A percentile compares a stretch with the other conserved stretches of the same genome.
Conservation (phyloP, 495 filamentous ascomycete genomes). For the Penicillium paradoxum region DNA sequence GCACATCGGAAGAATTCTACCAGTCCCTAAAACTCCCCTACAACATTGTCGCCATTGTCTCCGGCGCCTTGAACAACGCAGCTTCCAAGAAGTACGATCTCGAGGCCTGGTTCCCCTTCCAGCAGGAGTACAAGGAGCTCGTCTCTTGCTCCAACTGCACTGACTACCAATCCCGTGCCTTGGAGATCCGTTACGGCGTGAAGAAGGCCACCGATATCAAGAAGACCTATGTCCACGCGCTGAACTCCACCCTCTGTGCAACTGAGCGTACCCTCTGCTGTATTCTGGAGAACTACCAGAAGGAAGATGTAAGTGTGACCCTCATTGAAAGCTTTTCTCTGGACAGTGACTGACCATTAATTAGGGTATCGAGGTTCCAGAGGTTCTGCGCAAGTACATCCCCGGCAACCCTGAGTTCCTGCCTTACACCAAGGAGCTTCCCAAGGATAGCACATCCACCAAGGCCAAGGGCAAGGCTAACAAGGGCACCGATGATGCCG, state of each 20-base stretch:
- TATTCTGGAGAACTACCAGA: conserved; percentile 94
- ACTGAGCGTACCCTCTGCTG: conserved; percentile 94
- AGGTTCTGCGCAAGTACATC: conserved; percentile 86
- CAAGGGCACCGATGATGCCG: conserved; percentile 28
- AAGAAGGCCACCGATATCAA: conserved; percentile 74
- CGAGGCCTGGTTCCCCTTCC: conserved; percentile 96
- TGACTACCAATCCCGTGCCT: conserved; percentile 84
- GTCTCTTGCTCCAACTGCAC: conserved; percentile 96
- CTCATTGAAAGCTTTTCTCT: neutral
- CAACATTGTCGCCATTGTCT: conserved; percentile 87
- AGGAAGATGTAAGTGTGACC: conserved; percentile 58
- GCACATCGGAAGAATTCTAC: conserved; percentile 88
- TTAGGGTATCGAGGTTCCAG: conserved; percentile 78
- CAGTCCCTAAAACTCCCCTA: conserved; percentile 83
- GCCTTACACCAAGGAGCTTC: conserved; percentile 76
- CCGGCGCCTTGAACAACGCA: conserved; percentile 88
- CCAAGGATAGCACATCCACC: conserved; percentile 64
- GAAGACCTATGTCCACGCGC: conserved; percentile 90
- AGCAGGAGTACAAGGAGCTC: conserved; percentile 94
- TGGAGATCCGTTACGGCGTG: conserved; percentile 78
- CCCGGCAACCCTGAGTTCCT: conserved; percentile 85
- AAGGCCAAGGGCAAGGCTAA: conserved; percentile 48
- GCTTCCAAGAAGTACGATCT: conserved; percentile 94
- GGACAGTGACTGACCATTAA: conserved; percentile 1
- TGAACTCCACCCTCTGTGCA: conserved; percentile 89